Evolutionary conservation across 495 filamentous ascomycete species (phyloP).

Genomic region (Daldinia childiae): DNA sequence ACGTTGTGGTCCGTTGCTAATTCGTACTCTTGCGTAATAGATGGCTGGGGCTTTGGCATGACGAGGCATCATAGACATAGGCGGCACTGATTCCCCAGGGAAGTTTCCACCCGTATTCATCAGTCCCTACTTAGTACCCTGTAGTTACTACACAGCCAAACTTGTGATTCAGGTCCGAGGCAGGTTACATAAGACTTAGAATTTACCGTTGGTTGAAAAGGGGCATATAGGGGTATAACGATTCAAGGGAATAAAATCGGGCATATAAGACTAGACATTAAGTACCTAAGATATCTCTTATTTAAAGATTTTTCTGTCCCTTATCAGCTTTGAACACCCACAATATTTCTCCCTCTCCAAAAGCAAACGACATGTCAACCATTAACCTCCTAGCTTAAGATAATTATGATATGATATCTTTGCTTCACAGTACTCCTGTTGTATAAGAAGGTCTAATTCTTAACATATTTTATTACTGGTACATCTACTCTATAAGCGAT

Average conservation of each 20-base stretch:
- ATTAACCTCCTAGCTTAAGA: not conserved
- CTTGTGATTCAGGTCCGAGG: not conserved
- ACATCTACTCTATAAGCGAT: not conserved
- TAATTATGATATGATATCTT: not conserved
- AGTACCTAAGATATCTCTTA: not conserved
- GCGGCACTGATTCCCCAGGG: not conserved
- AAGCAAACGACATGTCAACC: not conserved
- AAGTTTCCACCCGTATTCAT: not conserved
- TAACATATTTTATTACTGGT: not conserved
- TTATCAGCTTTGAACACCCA: not conserved
- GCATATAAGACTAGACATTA: not conserved
- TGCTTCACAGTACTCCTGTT: not conserved
- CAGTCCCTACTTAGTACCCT: not conserved
- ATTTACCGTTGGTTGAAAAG: not conserved
- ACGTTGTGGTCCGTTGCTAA: not conserved
- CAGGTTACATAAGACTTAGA: not conserved
- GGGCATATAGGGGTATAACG: not conserved
- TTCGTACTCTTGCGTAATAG: constrained; percentile 7
- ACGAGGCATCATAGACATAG: constrained; percentile 32
- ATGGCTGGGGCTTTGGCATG: constrained; percentile 38
- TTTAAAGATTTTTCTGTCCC: not conserved
- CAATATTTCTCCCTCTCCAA: not conserved
- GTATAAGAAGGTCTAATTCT: not conserved
- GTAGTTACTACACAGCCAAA: not conserved
- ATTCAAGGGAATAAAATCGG: not conserved